Base-by-base conservation (phyloP, 2,329 filamentous ascomycete genomes). In the Fusarium drepaniforme region DNA sequence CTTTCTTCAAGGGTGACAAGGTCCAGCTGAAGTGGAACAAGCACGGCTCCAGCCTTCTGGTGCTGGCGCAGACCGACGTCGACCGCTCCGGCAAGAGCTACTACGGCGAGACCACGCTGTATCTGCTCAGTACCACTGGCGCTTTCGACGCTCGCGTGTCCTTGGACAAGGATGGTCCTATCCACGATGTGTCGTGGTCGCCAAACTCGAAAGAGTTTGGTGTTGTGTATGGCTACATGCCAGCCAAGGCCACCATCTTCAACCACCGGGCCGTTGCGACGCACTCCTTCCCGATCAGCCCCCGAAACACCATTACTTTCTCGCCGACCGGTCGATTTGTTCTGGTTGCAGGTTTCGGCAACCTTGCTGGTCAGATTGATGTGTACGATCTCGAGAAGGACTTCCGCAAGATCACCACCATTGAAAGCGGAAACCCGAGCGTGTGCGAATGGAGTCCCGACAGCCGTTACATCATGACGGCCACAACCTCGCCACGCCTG, bases 51-150 rank as follows among this genome's bases (percentile, higher is more conserved):
- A 96, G 93, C 82, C 85, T 98, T 82, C 93, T 99, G 80, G 96
- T 98, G 76, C 90, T 99, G 80, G 96, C 97, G 66, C 96, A 98
- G 87, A 99, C 97, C 37, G 97, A 99, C 74, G 97, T 98, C 64
- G 97, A 99, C 86, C 97, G 97, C 87, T 95, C 95, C 68, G 97
- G 97, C 85, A 98, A 98, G 91, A 98, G 95, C 85, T 99, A 99
- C 87, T 99, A 99, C 79, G 97, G 97, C 81, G 97, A 99, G 87
- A 98, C 97, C 12, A 98, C 94, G 75, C 92, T 99, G 81, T 98
- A 98, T 86, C 90, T 99, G 77, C 90, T 99, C 74, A 98, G 94
- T 84, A 93, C 95, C 74, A 97, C 93, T 80, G 96, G 96, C 73
- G 92, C 93, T 58, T 97, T 98, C 80, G 97, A 99, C 84, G 97